phyloP scores from a whole-genome alignment of 805 yeast species.

The Spathaspora girioi region DNA sequence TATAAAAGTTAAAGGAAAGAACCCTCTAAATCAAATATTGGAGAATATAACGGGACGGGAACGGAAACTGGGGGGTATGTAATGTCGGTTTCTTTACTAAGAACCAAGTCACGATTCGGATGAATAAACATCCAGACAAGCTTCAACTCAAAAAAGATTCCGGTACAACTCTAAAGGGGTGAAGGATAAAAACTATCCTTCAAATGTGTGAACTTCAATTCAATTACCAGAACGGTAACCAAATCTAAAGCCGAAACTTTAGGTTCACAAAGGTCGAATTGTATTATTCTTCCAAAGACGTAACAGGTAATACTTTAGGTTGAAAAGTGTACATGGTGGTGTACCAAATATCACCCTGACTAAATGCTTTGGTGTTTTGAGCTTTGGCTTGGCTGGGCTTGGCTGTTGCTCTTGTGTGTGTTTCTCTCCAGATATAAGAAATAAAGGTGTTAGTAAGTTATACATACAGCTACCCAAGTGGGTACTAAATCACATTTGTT shows the following conservation, averaged over 20 bases:
- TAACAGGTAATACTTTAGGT: slow-evolving; percentile 76
- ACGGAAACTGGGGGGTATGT: no score
- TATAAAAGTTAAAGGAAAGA: no score
- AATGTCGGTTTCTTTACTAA: slow-evolving; percentile 88
- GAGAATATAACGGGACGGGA: slow-evolving; percentile 1
- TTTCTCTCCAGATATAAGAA: slow-evolving; percentile 6
- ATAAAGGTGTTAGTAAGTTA: no score
- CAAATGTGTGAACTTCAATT: slow-evolving; percentile 23
- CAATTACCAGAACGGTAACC: slow-evolving; percentile 34
- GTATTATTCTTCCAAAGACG: slow-evolving; percentile 89
- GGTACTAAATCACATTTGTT: slow-evolving; percentile 98
- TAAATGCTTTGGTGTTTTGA: slow-evolving; percentile 75
- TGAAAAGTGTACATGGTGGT: slow-evolving; percentile 7
- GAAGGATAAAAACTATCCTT: slow-evolving; percentile 35
- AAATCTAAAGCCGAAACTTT: slow-evolving; percentile 46
- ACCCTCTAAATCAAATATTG: no score
- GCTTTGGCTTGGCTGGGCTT: no score
- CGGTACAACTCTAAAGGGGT: slow-evolving; percentile 44
- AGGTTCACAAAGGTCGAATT: slow-evolving; percentile 49
- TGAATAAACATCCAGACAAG: slow-evolving; percentile 24
- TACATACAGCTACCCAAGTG: slow-evolving; percentile 99
- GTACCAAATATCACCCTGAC: slow-evolving; percentile 65
- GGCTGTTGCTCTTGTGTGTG: no score
- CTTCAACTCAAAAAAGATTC: slow-evolving; percentile 84
- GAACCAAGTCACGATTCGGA: slow-evolving; percentile 45